Evolutionary conservation across 2,329 filamentous ascomycete species (phyloP).

Genomic region (Colletotrichum godetiae): DNA sequence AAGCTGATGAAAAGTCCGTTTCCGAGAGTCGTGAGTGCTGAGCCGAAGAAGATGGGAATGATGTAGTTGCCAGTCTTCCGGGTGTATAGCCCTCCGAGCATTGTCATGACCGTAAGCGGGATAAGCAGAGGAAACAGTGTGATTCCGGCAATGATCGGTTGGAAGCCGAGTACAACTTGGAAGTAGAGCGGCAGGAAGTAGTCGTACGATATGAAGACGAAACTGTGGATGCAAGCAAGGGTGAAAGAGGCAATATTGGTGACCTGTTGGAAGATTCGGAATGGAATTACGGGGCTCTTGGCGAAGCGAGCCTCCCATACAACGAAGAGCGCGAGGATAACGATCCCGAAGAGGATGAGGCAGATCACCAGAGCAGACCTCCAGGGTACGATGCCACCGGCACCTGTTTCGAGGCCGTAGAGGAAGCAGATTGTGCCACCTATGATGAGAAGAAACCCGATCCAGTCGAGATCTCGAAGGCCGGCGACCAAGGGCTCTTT

Average conservation of each 20-base stretch:
- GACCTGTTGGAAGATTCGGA: constrained; percentile 59
- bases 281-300: constrained; percentile 67
- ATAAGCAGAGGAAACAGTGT: constrained; percentile 63
- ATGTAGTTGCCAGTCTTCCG: constrained; percentile 73
- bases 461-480: constrained; percentile 61
- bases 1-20: constrained; percentile 68
- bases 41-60: constrained; percentile 64
- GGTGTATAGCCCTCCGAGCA: constrained; percentile 54
- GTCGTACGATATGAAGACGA: constrained; percentile 66
- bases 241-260: constrained; percentile 63
- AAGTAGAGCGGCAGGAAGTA: constrained; percentile 73
- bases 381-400: constrained; percentile 61
- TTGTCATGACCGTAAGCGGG: constrained; percentile 32
- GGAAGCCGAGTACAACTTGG: constrained; percentile 64
- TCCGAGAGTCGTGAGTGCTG: constrained; percentile 67
- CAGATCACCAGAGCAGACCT: constrained; percentile 62
- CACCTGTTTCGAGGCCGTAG: constrained; percentile 71
- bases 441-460: constrained; percentile 66
- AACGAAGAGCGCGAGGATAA: constrained; percentile 56
- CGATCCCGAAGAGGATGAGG: constrained; percentile 61
- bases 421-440: constrained; percentile 69
- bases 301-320: constrained; percentile 66
- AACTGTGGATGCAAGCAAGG: constrained; percentile 44
- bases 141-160: constrained; percentile 60
- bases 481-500: constrained; percentile 64